phyloP scores from a whole-genome alignment of 192 early-diverging fungal species.

The Dissophora globulifera region DNA sequence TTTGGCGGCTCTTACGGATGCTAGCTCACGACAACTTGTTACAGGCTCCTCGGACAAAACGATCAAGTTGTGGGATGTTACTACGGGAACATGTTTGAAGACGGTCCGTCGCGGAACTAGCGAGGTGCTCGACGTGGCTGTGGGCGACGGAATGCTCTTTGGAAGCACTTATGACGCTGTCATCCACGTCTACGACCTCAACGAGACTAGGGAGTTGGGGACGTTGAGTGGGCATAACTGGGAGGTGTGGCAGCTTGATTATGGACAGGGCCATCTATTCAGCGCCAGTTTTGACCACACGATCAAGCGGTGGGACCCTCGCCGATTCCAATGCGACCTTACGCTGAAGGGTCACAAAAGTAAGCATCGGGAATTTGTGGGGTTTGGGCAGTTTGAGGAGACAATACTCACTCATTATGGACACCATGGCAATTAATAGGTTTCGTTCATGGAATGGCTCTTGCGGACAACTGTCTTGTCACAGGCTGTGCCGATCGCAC shows the following conservation, averaged over 20 bases:
- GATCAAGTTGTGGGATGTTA: slow-evolving; percentile 63
- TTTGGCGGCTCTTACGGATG: slow-evolving; percentile 53
- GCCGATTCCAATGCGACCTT: slow-evolving; percentile 53
- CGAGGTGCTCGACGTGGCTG: slow-evolving; percentile 65
- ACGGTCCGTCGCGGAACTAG: slow-evolving; percentile 57
- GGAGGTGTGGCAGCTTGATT: slow-evolving; percentile 71
- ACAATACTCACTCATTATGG: not conserved
- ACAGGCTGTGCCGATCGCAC: slow-evolving; percentile 64
- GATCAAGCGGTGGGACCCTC: slow-evolving; percentile 60
- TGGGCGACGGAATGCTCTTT: slow-evolving; percentile 62
- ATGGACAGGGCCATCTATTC: slow-evolving; percentile 58
- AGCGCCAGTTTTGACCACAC: slow-evolving; percentile 63
- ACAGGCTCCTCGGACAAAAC: slow-evolving; percentile 49
- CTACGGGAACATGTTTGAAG: slow-evolving; percentile 53
- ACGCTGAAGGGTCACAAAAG: slow-evolving; percentile 62
- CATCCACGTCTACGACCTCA: slow-evolving; percentile 60
- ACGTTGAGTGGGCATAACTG: slow-evolving; percentile 69
- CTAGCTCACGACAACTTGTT: slow-evolving; percentile 26
- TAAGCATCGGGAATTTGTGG: slow-evolving; percentile 12
- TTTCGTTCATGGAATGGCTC: slow-evolving; percentile 63
- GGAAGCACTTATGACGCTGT: slow-evolving; percentile 67
- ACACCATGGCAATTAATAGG: too few relatives aligned
- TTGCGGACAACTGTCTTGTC: slow-evolving; percentile 54
- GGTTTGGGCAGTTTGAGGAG: too few relatives aligned
- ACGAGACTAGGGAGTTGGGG: slow-evolving; percentile 42